Conservation (phyloP, 495 filamentous ascomycete species). For the Penicillium steckii region DNA sequence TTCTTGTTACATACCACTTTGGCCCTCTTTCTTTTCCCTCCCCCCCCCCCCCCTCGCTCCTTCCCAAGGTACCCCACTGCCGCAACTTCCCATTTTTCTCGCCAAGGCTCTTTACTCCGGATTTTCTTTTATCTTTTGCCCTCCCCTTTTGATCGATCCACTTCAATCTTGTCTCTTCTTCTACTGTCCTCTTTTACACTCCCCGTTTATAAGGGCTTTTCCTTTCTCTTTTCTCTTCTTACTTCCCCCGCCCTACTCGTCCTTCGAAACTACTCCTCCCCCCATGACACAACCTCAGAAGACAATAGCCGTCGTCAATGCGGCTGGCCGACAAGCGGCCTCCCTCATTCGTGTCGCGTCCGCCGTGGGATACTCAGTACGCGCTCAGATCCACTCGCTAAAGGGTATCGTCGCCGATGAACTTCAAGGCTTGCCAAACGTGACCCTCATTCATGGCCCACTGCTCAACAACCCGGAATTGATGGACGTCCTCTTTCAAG, state of each 20-base stretch:
- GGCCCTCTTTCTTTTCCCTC: too few species aligned
- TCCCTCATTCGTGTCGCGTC: slow-evolving; percentile 89
- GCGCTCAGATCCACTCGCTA: slow-evolving; percentile 81
- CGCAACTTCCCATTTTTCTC: slow-evolving; percentile 25
- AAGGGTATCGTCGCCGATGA: slow-evolving; percentile 82
- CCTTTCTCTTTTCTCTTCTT: background rate
- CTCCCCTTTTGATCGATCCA: slow-evolving; percentile 8
- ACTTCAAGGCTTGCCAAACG: slow-evolving; percentile 75
- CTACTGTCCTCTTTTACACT: background rate
- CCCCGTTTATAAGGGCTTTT: background rate
- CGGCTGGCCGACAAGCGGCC: slow-evolving; percentile 87
- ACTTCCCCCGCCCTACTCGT: background rate
- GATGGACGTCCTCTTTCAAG: slow-evolving; percentile 75
- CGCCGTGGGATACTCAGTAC: slow-evolving; percentile 86
- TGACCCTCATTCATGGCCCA: slow-evolving; percentile 77
- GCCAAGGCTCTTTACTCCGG: slow-evolving; percentile 30
- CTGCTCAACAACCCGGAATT: slow-evolving; percentile 69
- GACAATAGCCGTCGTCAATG: slow-evolving; percentile 90
- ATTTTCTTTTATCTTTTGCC: slow-evolving; percentile 21
- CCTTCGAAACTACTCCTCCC: slow-evolving; percentile 5
- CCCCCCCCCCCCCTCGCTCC: slow-evolving; percentile 18
- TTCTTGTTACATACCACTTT: slow-evolving; percentile 32
- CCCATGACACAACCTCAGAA: slow-evolving; percentile 56
- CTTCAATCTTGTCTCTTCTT: slow-evolving; percentile 2
- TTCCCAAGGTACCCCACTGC: slow-evolving; percentile 31